Evolutionary conservation across 495 filamentous ascomycete genomes (phyloP).

Genomic region (Annulohypoxylon maeteangense): DNA sequence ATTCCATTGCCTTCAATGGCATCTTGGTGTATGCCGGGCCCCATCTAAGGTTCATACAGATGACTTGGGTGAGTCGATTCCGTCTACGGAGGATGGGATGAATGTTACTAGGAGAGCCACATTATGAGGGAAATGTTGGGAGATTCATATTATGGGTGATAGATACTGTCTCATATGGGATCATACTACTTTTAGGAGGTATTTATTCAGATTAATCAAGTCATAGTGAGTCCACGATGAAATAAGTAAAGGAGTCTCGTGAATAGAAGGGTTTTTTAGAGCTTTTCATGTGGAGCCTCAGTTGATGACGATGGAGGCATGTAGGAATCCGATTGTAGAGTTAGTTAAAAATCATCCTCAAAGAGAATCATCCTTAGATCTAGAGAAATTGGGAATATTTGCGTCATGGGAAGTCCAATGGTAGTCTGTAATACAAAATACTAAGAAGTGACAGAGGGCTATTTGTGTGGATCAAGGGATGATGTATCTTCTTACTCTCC

Average conservation of each 20-base stretch:
- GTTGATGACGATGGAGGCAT: background rate
- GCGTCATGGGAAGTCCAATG: background rate
- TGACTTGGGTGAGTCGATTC: background rate
- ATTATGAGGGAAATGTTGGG: background rate
- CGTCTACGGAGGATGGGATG: background rate
- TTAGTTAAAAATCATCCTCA: background rate
- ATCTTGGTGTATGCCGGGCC: background rate
- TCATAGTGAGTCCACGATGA: background rate
- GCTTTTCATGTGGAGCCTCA: background rate
- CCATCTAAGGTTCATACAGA: background rate
- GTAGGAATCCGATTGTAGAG: background rate
- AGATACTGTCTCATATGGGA: background rate
- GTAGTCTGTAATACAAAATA: background rate
- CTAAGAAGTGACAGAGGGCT: background rate
- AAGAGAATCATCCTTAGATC: background rate
- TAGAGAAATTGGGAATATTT: background rate
- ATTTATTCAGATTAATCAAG: conserved; percentile 2
- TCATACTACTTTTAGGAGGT: background rate
- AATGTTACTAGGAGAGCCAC: background rate
- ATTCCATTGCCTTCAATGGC: background rate
- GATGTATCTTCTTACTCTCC: background rate
- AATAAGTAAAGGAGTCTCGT: background rate
- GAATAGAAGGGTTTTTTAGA: background rate
- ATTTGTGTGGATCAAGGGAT: background rate
- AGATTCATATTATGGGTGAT: background rate